Base-by-base conservation (phyloP, 148 eudicot species). In the Fagopyrum esculentum region DNA sequence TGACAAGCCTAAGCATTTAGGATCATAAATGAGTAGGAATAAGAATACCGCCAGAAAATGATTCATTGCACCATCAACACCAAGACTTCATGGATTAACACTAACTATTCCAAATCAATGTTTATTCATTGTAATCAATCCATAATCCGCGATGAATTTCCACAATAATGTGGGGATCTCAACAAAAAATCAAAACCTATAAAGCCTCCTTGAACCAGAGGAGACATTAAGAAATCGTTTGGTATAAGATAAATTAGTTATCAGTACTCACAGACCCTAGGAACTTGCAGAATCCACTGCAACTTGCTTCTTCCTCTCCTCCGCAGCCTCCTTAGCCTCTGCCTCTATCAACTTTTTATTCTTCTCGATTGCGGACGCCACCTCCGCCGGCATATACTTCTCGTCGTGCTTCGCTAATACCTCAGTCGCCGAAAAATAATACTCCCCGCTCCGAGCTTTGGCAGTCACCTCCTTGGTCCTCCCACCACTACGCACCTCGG, bases 401-500 rank as follows among this genome's bases (percentile, higher is more conserved):
- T 94, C 98, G 57, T 94, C 98, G 45, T 94, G 98, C 86, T 94
- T 94, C 1, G 97, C 98, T 86, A 94, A 82, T 45, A 94, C 98
- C 85, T 94, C 98, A 1, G 86, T 78, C 6, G 93, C 98, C 16
- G 86, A 57, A 64, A 94, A 94, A 77, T 82, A 94, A 73, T 90
- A 91, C n/a, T 86, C 90, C 46, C 79, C 86, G 7, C 80, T 77
- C 78, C 96, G 89, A 0, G 97, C 98, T 74, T 91, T 94, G 8
- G 79, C 86, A 0, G 87, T 78, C 9, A 88, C 83, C 66, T 82
- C 87, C 73, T 84, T 83, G 70, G 55, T 57, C 84, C 77, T 81
- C 56, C 75, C 82, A 69, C 80, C 73, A 45, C 17, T 49, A 7
- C 35, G 19, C 55, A 35, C 73, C 22, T 74, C 12, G 35, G 74